A percentile compares a stretch with the other conserved stretches of the same genome.
phyloP scores from a whole-genome alignment of 768 basidiomycete species.

The Amyloporia xantha region DNA sequence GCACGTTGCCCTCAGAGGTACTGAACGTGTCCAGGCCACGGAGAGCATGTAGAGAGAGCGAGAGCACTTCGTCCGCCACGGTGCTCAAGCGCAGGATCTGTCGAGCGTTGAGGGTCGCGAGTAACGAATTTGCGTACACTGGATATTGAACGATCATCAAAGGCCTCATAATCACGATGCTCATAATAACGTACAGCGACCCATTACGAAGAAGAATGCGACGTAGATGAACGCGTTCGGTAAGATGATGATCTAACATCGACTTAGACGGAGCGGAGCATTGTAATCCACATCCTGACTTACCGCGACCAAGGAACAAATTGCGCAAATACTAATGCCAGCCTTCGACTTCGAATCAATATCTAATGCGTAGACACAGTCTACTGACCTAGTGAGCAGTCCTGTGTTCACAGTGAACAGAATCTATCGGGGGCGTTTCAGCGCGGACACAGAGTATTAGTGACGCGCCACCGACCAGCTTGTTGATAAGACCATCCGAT shows the following conservation, averaged over 20 bases:
- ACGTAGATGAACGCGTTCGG: slow-evolving; percentile 49
- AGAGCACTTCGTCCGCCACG: neutral
- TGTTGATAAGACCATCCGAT: slow-evolving; percentile 41
- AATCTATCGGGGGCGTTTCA: slow-evolving; percentile 28
- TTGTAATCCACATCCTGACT: slow-evolving; percentile 4
- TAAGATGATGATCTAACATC: slow-evolving; percentile 37
- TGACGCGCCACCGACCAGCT: slow-evolving; percentile 10
- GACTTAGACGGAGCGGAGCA: neutral
- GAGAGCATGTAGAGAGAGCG: neutral
- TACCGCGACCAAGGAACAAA: slow-evolving; percentile 36
- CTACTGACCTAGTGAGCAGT: slow-evolving; percentile 28
- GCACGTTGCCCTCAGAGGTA: too few species aligned
- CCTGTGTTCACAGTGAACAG: slow-evolving; percentile 37
- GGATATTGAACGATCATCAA: neutral
- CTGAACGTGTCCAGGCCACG: neutral
- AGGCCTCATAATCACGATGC: neutral
- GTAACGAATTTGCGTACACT: slow-evolving; percentile 52
- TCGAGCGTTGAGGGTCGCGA: slow-evolving; percentile 47
- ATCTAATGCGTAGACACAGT: too few species aligned
- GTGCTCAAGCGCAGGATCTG: slow-evolving; percentile 9
- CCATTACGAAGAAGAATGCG: slow-evolving; percentile 50
- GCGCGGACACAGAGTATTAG: slow-evolving; percentile 32
- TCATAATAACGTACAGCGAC: slow-evolving; percentile 34
- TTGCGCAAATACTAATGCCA: slow-evolving; percentile 28
- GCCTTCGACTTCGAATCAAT: neutral